Conservation (phyloP, 208 protist genomes). For the Trypanosoma mega region DNA sequence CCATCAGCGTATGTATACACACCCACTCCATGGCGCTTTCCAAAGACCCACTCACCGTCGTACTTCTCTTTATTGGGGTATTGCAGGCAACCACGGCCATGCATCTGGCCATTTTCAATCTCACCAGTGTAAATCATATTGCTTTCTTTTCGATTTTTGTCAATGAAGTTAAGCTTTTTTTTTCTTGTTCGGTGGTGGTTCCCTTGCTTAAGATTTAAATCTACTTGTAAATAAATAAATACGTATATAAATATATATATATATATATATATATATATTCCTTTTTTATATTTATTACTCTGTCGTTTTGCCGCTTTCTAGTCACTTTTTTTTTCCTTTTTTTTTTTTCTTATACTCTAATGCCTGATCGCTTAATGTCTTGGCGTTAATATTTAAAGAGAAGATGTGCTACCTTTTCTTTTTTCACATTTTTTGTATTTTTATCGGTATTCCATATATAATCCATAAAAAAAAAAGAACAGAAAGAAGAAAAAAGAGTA, state of each 20-base stretch:
- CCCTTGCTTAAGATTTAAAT: no score
- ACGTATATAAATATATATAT: no score
- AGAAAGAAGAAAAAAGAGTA: slow-evolving; percentile 4
- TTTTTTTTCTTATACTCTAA: not conserved
- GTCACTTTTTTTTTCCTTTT: not conserved
- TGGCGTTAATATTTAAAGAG: not conserved
- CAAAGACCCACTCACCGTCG: slow-evolving; percentile 94
- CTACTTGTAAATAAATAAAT: no score
- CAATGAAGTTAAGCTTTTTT: not conserved
- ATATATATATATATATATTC: not conserved
- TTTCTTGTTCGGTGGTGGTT: no score
- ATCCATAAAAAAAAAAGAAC: slow-evolving; percentile 1
- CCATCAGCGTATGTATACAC: slow-evolving; percentile 93
- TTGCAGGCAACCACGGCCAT: slow-evolving; percentile 92
- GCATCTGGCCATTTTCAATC: slow-evolving; percentile 96
- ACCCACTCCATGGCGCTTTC: slow-evolving; percentile 92
- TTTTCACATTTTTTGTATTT: no score
- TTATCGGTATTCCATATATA: no score
- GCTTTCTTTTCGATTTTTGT: slow-evolving; percentile 33
- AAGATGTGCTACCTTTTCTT: not conserved
- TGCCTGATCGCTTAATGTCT: not conserved
- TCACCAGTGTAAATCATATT: slow-evolving; percentile 96
- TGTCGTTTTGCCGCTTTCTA: no score
- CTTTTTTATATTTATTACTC: not conserved
- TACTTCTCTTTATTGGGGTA: slow-evolving; percentile 95